Evolutionary conservation across 164 flowering plant species (phyloP), one percentile per base, ranked within the genome.

Genomic region (Nelumbo lutea): DNA sequence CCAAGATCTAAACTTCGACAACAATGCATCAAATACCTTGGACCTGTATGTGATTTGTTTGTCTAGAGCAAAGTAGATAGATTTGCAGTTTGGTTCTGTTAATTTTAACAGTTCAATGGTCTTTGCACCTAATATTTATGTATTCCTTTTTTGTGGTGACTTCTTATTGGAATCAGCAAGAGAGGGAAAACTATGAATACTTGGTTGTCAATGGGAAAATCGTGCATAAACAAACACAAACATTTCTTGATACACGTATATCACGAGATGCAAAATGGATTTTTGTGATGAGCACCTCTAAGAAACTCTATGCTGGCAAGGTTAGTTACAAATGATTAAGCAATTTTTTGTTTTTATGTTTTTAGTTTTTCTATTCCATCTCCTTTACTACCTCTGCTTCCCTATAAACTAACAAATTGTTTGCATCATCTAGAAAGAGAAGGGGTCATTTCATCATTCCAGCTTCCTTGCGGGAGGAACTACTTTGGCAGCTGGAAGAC

Each of bases 391-490:
- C 48, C 64, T 13, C 59, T 58, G 46, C n/a, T 67, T 40, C 55
- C 27, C 40, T 8, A 38, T 27, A 4, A 4, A 53, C 53, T 59
- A 53, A 60, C 44, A 14, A 53, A 13, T 38, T 68, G 53, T 64
- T 44, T 4, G 15, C 5, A 63, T 27, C 55, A 41, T 50, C 50
- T 81, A 91, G 98, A 93, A 94, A 76, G 86, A 84, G 87, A 94
- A 88, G 64, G 97, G 98, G 65, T 9, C n/a, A 51, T 94, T 94
- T 79, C 97, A 94, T 72, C 98, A 91, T 78, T 94, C 97, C 8
- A 88, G 95, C 85, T 94, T 91, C 75, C 84, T 91, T 60, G 97
- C 98, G 1, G 96, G 98, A 52, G 98, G 97, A 38, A 86, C 88
- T 48, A 88, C 96, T n/a, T 69, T 90, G 71, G 91, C 96, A 57